Conservation (phyloP, 495 filamentous ascomycete species). For the Thozetella sp. region DNA sequence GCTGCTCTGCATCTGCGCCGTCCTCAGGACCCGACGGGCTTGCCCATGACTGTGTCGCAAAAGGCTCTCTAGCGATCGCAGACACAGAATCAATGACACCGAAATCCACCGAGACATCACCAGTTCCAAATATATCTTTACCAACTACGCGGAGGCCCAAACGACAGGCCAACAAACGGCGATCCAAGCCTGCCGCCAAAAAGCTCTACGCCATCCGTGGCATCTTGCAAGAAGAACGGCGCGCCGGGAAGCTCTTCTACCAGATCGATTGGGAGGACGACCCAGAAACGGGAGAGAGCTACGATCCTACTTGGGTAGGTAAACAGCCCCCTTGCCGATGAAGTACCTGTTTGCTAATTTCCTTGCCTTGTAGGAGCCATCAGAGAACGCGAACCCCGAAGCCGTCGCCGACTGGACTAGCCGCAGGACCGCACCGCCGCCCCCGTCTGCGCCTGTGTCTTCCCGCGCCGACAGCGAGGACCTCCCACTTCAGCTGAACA, state of each 20-base stretch:
- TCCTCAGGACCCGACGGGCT: background rate
- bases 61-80: background rate
- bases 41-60: background rate
- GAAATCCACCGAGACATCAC: background rate
- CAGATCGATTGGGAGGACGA: constrained; percentile 40
- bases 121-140: background rate
- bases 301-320: constrained; percentile 42
- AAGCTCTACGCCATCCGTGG: constrained; percentile 24
- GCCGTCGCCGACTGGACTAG: constrained; percentile 33
- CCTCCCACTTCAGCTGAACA: background rate
- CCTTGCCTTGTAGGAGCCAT: constrained; percentile 31
- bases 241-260: constrained; percentile 27
- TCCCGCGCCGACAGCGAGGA: background rate
- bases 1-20: background rate
- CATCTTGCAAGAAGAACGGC: constrained; percentile 38
- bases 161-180: background rate
- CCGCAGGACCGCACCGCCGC: constrained; percentile 17
- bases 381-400: constrained; percentile 25
- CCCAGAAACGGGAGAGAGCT: constrained; percentile 30
- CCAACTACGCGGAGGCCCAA: background rate
- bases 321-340: background rate
- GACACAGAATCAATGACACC: constrained; percentile 3
- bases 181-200: constrained; percentile 4
- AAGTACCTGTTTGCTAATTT: constrained; percentile 6
- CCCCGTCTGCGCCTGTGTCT: background rate